Base-by-base conservation (phyloP, 805 yeast species). In the Wickerhamiella siamensis region DNA sequence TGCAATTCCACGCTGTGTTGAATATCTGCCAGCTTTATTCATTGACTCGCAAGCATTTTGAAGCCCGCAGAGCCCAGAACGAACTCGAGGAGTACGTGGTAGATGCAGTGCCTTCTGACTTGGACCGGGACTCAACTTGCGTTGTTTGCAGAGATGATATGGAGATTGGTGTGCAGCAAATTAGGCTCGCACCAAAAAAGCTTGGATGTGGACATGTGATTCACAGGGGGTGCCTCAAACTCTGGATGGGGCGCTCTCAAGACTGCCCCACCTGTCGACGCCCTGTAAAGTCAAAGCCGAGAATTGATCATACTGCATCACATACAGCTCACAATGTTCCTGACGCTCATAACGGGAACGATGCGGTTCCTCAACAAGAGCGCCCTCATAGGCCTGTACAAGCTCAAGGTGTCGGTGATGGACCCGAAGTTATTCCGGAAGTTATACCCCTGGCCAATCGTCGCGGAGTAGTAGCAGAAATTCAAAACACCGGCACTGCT, bases 101-200 rank as follows among this genome's bases (percentile, higher is more conserved):
- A 5, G 70, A 74, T 45, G 94, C 95, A 2, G 64, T 77, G 1
- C 65, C 59, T 10, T 72, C 63, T 22, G 87, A 82, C 36, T 64
- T 82, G 43, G 71, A 63, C 5, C 68, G 75, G 16, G 79, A 78
- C 44, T 62, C 65, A 56, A 56, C 82, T 20, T 81, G 98, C 61
- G 84, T 84, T 47, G 80, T 88, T 33, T 88, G 98, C 62, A 75
- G 94, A 51, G 97, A 91, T 51, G 94, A 83, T 47, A 79, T 88
- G 88, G 58, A 66, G 4, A 55, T 75, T 1, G 64, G 58, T 2
- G 69, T 56, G 2, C 43, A 53, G 2, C 45, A 51, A 51, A 63
- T 63, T 43, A 66, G 81, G 43, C 61, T 62, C 35, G 65, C 62
- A 38, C 95, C 97, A 4, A 84, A 83, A 58, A 79, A 71, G 54